phyloP scores from a whole-genome alignment of 2,329 filamentous ascomycete species.

The Colletotrichum somersetense region DNA sequence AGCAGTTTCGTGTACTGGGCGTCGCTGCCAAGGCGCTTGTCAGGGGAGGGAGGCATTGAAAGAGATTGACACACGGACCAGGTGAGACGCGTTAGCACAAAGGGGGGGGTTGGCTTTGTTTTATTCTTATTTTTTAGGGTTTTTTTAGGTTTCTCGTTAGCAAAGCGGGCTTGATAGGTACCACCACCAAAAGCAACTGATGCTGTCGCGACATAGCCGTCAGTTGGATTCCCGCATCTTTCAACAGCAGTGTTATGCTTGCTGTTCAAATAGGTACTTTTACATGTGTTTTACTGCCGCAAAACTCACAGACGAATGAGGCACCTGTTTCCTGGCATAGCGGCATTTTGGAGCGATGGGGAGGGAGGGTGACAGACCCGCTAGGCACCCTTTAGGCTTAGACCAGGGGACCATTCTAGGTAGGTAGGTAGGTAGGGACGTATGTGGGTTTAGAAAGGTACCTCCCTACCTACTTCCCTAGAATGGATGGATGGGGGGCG shows the following conservation, averaged over 20 bases:
- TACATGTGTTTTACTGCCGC: background rate
- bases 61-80: conserved; percentile 4
- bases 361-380: background rate
- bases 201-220: too few relatives aligned
- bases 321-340: background rate
- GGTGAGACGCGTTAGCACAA: conserved; percentile 5
- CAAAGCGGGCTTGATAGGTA: too few relatives aligned
- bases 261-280: background rate
- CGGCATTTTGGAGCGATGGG: background rate
- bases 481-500: too few relatives aligned
- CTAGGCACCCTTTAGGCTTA: conserved; percentile 9
- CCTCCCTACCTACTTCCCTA: too few relatives aligned
- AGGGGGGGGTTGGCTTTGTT: too few relatives aligned
- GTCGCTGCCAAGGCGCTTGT: background rate
- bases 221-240: too few relatives aligned
- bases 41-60: conserved; percentile 4
- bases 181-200: background rate
- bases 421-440: background rate
- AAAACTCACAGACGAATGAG: background rate
- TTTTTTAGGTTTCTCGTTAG: too few relatives aligned
- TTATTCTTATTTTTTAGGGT: too few relatives aligned
- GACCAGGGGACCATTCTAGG: background rate
- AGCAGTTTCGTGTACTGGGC: background rate
- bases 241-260: too few relatives aligned
- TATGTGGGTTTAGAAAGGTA: background rate